Evolutionary conservation across 2,329 filamentous ascomycete species (phyloP).

Genomic region (Didymella keratinophila): DNA sequence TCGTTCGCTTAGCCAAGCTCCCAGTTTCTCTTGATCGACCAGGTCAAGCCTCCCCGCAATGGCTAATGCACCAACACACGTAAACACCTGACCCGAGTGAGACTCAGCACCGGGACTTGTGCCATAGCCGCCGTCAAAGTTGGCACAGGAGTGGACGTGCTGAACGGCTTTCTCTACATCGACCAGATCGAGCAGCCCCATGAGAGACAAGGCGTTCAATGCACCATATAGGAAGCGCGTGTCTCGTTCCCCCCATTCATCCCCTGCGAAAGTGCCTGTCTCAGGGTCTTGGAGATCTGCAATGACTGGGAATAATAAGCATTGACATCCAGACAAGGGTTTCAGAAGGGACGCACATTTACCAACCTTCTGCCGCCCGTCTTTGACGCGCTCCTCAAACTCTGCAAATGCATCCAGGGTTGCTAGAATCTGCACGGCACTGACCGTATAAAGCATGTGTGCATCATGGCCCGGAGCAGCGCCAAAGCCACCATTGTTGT

Average conservation of each 20-base stretch:
- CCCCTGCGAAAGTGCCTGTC: conserved; percentile 88
- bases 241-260: conserved; percentile 96
- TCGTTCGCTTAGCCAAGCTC: conserved; percentile 90
- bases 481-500: conserved; percentile 88
- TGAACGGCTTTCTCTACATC: conserved; percentile 81
- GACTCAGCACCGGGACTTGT: conserved; percentile 90
- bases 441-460: conserved; percentile 95
- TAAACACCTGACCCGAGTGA: conserved; percentile 94
- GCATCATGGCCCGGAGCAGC: conserved; percentile 94
- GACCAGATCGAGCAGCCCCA: conserved; percentile 75
- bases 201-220: conserved; percentile 85
- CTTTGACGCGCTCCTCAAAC: conserved; percentile 73
- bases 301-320: conserved; percentile 66
- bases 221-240: conserved; percentile 93
- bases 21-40: conserved; percentile 82
- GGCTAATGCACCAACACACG: conserved; percentile 84
- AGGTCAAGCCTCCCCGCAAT: conserved; percentile 84
- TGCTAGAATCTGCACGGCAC: conserved; percentile 90
- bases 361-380: conserved; percentile 75
- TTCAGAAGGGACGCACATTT: conserved; percentile 69
- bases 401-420: conserved; percentile 85
- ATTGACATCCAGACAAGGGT: conserved; percentile 13
- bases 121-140: conserved; percentile 95
- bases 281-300: conserved; percentile 79
- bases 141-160: conserved; percentile 82